Conservation (phyloP, 345 rosid species). For the Microthlaspi erraticum region DNA sequence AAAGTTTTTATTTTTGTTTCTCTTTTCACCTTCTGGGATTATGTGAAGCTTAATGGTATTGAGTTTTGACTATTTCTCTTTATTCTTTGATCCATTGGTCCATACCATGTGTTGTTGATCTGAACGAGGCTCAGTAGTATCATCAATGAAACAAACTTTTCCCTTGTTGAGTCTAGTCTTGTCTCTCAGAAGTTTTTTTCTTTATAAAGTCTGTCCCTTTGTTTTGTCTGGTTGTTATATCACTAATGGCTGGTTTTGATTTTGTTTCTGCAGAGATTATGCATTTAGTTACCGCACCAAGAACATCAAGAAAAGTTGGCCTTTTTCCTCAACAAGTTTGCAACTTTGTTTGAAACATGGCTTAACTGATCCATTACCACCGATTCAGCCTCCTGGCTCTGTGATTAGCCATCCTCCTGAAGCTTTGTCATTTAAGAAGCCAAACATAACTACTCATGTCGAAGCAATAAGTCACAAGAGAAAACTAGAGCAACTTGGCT, state of each 20-base stretch:
- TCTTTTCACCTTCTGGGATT: constrained; percentile 11
- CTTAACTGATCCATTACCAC: constrained; percentile 82
- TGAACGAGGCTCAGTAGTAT: constrained; percentile 38
- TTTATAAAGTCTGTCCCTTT: constrained; percentile 21
- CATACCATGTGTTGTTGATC: constrained; percentile 28
- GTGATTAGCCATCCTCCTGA: constrained; percentile 52
- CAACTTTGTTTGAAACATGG: constrained; percentile 91
- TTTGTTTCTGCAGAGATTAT: constrained; percentile 76
- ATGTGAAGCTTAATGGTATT: constrained; percentile 10
- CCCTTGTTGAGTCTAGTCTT: constrained; percentile 39
- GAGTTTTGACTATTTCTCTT: constrained; percentile 29
- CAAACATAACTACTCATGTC: neutral
- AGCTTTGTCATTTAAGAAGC: constrained; percentile 33
- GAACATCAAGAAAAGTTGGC: constrained; percentile 89
- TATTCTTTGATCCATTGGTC: constrained; percentile 41
- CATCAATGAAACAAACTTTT: constrained; percentile 32
- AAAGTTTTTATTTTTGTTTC: neutral
- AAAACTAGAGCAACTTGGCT: constrained; percentile 25
- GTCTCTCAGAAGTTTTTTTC: constrained; percentile 32
- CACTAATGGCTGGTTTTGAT: constrained; percentile 10
- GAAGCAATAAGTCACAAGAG: constrained; percentile 16
- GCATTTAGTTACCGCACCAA: constrained; percentile 71
- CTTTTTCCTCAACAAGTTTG: constrained; percentile 75
- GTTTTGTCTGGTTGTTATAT: constrained; percentile 31
- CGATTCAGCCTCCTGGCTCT: constrained; percentile 63